Base-by-base conservation (phyloP, 2,329 filamentous ascomycete genomes). In the Colletotrichum orbiculare region DNA sequence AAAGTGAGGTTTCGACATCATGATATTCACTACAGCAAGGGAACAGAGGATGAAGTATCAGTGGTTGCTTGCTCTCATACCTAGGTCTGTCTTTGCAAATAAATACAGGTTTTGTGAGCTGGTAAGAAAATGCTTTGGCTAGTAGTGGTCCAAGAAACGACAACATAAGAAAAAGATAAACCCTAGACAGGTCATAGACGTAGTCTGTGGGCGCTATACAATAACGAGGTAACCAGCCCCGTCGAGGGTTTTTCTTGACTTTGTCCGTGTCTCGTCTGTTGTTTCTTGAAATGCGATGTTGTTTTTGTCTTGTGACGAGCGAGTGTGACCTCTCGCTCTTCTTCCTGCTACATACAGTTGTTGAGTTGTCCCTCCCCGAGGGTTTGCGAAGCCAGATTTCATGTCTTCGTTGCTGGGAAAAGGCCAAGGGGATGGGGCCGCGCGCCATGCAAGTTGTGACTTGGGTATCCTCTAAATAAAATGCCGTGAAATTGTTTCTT, bases 391-490 rank as follows among this genome's bases (percentile, higher is more conserved):
- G 11, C 15, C 37, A 25, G 10, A 10, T 37, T 45, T n/a, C 37
- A 10, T 33, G 62, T 43, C 15, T 54, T 53, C 39, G 41, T 38
- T 60, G 60, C 41, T 42, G 55, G 43, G 25, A 53, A 48, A 41
- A 60, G 52, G 52, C 17, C 39, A 5, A 25, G 25, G 25, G 25
- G 25, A 25, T 25, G 25, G 25, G 58, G 43, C 43, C 58, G 58
- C 62, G 25, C 41, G 58, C 52, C 47, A 65, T 65, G 62, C 58
- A 59, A 37, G n/a, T 5, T 60, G 55, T 62, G 58, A 56, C 46
- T 65, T 25, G 62, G 62, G 62, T 65, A 65, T 65, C 52, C 58
- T 65, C 58, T 65, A 65, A 62, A 62, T 25, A 25, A 65, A 62
- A 65, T 65, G 62, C 62, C 41, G 58, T 65, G 52, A 62, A 52